These are phyloP conservation scores for Zelonia costaricensis DNA, from an alignment of 208 protist genomes.

Conservation along the genomic window DNA sequence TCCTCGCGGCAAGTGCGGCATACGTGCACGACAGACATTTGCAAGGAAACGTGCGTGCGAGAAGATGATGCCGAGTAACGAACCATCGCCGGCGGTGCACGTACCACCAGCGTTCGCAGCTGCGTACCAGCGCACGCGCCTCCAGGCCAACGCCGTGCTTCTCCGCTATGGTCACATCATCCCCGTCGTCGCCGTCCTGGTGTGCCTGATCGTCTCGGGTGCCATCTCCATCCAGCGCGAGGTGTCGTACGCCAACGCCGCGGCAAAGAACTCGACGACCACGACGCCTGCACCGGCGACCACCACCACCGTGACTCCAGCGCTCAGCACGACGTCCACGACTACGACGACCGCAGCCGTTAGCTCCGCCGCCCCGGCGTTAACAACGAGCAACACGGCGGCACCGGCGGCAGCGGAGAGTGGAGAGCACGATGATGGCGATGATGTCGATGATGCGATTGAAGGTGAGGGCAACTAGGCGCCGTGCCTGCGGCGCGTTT, in stretches of 20 bases:
- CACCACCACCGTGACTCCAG: conserved; percentile 4
- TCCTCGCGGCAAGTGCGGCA: too few species aligned
- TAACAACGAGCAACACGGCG: background rate
- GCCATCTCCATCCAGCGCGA: conserved; percentile 37
- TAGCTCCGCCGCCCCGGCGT: background rate
- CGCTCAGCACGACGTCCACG: background rate
- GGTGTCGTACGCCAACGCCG: conserved; percentile 13
- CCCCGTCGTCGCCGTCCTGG: conserved; percentile 26
- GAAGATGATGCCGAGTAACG: conserved; percentile 7
- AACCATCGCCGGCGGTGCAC: conserved; percentile 13
- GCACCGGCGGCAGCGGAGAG: background rate
- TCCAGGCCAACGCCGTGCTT: conserved; percentile 28
- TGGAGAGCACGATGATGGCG: too few species aligned
- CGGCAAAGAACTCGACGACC: conserved; percentile 2
- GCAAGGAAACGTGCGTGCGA: too few species aligned
- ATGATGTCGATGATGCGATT: too few species aligned
- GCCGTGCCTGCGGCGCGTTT: too few species aligned
- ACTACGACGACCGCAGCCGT: background rate
- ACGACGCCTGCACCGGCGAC: conserved; percentile 10
- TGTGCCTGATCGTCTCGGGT: conserved; percentile 36
- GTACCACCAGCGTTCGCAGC: conserved; percentile 10
- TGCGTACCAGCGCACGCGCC: conserved; percentile 15
- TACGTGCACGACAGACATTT: too few species aligned
- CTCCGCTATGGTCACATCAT: conserved; percentile 44
- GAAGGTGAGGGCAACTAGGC: too few species aligned